Evolutionary conservation across 768 basidiomycete species (phyloP), one percentile per base, ranked within the genome.

Genomic region (Russula virescens): DNA sequence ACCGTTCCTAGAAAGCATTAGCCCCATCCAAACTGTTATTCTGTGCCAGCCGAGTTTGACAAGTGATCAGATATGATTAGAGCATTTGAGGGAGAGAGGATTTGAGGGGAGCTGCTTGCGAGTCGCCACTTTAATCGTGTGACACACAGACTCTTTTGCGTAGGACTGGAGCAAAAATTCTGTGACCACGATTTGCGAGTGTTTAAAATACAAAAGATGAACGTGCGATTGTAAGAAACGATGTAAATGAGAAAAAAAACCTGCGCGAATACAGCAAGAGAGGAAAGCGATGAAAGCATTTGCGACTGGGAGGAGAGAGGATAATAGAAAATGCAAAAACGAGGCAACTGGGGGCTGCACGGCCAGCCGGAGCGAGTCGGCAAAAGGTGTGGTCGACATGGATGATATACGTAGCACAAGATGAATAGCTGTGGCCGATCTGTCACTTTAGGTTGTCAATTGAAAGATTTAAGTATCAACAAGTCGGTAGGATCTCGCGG

Each of bases 401-500:
- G 34, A 62, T 19, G 23, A 57, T 43, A 35, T 31, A 55, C 45
- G n/a, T 26, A 19, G 49, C 8, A 38, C 55, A 49, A 55, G 40
- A 61, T 40, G 25, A 57, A 26, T 7, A 21, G 34, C 48, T 61
- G 42, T 6, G 40, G 38, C 28, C 50, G 31, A 60, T 31, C 19
- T 40, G 53, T 23, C 25, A 48, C 56, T 4, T 8, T n/a, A n/a
- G n/a, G 43, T 16, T 40, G 34, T 23, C 19, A 21, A 46, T 56
- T 55, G 21, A 65, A 57, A n/a, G 64, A 57, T 11, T 50, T 34
- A 31, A 66, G 46, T 26, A 66, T 57, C 53, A 28, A 43, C 54
- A 64, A 54, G 23, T 66, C 65, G 11, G 28, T 23, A n/a, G 63
- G 63, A 34, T 66, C 43, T 31, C 65, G 65, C 25, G 49, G 40